phyloP scores from a whole-genome alignment of 768 basidiomycete species.

The Rickenella mellea region DNA sequence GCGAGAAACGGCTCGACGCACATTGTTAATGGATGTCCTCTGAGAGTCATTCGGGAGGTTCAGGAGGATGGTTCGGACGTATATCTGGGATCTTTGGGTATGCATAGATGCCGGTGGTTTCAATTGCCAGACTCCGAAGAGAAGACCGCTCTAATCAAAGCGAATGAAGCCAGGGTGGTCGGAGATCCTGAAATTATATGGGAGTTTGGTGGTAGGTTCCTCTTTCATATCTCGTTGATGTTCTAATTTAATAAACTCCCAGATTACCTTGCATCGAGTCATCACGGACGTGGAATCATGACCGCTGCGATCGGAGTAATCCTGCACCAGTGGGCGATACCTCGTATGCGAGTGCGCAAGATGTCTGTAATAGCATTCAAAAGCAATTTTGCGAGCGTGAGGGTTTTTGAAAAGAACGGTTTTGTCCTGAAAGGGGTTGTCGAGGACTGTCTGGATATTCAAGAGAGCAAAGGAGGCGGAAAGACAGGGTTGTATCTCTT shows the following conservation, averaged over 20 bases:
- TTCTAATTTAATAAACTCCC: slow-evolving; percentile 2
- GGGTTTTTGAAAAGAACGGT: slow-evolving; percentile 62
- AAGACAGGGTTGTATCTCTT: not conserved
- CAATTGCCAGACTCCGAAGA: slow-evolving; percentile 26
- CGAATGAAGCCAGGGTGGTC: slow-evolving; percentile 29
- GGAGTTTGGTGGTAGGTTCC: slow-evolving; percentile 46
- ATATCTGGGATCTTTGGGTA: slow-evolving; percentile 36
- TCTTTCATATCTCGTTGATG: no score
- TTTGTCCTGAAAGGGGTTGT: slow-evolving; percentile 33
- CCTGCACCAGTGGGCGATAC: slow-evolving; percentile 50
- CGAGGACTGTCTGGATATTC: slow-evolving; percentile 25
- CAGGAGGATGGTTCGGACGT: slow-evolving; percentile 43
- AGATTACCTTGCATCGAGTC: slow-evolving; percentile 54
- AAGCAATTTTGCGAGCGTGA: slow-evolving; percentile 50
- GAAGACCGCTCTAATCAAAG: slow-evolving; percentile 22
- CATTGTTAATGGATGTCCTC: slow-evolving; percentile 35
- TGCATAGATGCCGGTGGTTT: slow-evolving; percentile 21
- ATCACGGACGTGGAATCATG: slow-evolving; percentile 69
- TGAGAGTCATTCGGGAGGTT: slow-evolving; percentile 45
- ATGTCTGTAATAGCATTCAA: slow-evolving; percentile 35
- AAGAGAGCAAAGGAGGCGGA: not conserved
- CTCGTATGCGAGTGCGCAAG: slow-evolving; percentile 46
- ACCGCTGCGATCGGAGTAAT: slow-evolving; percentile 48
- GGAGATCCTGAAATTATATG: slow-evolving; percentile 53
- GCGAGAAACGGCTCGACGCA: slow-evolving; percentile 14